A percentile compares a stretch with the other conserved stretches of the same genome.
Conservation (phyloP, 2,329 filamentous ascomycete genomes). For the Aspergillus pseudoterreus region DNA sequence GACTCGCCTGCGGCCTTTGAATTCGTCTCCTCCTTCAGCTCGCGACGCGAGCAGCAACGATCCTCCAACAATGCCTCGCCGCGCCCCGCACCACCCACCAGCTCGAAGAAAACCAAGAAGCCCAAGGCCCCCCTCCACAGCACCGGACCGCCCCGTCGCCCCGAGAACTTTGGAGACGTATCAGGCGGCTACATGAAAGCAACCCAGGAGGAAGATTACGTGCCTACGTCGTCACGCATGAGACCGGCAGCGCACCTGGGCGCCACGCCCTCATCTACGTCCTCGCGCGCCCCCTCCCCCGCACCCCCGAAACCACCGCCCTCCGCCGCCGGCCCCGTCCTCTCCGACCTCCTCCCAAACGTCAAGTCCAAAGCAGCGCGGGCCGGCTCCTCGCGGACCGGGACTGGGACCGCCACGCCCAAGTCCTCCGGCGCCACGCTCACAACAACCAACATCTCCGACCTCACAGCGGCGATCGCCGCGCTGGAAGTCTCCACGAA, state of each 20-base stretch:
- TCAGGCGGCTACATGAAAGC: constrained; percentile 74
- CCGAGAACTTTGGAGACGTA: constrained; percentile 62
- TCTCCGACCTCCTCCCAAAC: constrained; percentile 68
- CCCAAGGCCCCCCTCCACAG: constrained; percentile 60
- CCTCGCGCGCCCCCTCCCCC: constrained; percentile 44
- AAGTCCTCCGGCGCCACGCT: constrained; percentile 30
- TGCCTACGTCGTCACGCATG: constrained; percentile 44
- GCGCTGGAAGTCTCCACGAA: constrained; percentile 90
- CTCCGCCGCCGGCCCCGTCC: constrained; percentile 71
- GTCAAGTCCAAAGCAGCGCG: constrained; percentile 56
- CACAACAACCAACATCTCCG: constrained; percentile 49
- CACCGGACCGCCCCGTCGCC: constrained; percentile 57
- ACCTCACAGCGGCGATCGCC: constrained; percentile 74
- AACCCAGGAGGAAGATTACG: constrained; percentile 67
- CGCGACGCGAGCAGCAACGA: constrained; percentile 42
- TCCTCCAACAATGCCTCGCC: background rate
- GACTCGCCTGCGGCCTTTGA: constrained; percentile 73
- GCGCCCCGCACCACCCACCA: background rate
- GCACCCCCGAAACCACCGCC: constrained; percentile 44
- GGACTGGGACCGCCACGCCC: constrained; percentile 60
- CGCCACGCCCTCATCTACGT: constrained; percentile 34
- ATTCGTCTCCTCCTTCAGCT: constrained; percentile 73
- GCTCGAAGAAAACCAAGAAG: constrained; percentile 48
- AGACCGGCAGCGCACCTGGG: background rate
- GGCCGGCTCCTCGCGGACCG: constrained; percentile 74